Conservation (phyloP, 2,329 filamentous ascomycete genomes). For the Colletotrichum shisoi region DNA sequence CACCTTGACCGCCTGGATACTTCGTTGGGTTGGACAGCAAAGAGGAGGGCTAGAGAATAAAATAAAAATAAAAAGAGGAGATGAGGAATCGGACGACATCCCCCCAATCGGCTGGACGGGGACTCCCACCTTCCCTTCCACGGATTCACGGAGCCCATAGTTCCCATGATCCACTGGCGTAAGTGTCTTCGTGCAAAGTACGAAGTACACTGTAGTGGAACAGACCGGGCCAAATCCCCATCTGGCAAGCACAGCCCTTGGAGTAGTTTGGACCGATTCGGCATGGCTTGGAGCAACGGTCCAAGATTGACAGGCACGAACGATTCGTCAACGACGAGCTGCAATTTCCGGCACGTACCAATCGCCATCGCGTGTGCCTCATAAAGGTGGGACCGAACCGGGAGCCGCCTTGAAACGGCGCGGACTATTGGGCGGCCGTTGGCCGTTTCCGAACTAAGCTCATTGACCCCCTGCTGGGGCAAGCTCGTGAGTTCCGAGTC, state of each 20-base stretch:
- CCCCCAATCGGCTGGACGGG: conserved; percentile 16
- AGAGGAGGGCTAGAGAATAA: too few relatives aligned
- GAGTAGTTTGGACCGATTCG: conserved; percentile 17
- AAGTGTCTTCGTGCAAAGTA: too few relatives aligned
- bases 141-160: conserved; percentile 20
- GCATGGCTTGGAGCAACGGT: conserved; percentile 17
- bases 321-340: conserved; percentile 38
- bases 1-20: neutral
- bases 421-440: conserved; percentile 33
- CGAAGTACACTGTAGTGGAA: conserved; percentile 5
- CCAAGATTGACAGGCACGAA: conserved; percentile 36
- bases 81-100: conserved; percentile 6
- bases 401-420: conserved; percentile 29
- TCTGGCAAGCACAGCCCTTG: conserved; percentile 35
- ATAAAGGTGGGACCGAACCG: neutral
- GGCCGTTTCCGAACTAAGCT: conserved; percentile 36
- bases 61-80: neutral
- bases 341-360: conserved; percentile 38
- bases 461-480: conserved; percentile 33
- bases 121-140: conserved; percentile 19
- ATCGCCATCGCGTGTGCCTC: conserved; percentile 6
- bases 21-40: too few relatives aligned
- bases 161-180: conserved; percentile 6
- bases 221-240: conserved; percentile 27
- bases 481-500: conserved; percentile 13